Conservation (phyloP, 306 rosid genomes). For the Lathyrus tuberosus region DNA sequence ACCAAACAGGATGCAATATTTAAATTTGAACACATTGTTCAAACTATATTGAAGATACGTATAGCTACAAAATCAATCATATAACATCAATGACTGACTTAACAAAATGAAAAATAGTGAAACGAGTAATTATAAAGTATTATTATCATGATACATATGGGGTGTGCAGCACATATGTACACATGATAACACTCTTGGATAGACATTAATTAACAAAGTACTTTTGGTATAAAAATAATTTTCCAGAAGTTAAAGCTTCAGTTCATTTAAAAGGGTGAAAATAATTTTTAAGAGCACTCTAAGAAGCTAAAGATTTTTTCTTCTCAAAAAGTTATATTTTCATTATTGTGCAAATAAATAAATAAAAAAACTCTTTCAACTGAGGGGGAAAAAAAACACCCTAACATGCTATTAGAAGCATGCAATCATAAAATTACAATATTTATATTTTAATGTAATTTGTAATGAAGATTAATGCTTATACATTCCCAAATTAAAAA, state of each 20-base stretch:
- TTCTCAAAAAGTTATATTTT: constrained; percentile 27
- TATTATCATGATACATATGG: neutral
- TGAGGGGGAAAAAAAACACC: neutral
- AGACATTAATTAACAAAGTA: neutral
- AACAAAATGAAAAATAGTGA: neutral
- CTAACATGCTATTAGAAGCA: constrained; percentile 1
- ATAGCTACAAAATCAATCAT: neutral
- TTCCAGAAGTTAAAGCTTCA: constrained; percentile 8
- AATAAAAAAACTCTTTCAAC: neutral
- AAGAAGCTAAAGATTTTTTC: constrained; percentile 6
- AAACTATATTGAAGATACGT: neutral
- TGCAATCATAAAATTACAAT: constrained; percentile 19
- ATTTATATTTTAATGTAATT: neutral
- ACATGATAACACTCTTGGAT: neutral
- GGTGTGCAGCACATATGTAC: neutral
- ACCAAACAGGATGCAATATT: neutral
- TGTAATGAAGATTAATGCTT: constrained; percentile 23
- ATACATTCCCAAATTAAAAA: constrained; percentile 19
- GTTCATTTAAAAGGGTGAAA: constrained; percentile 6
- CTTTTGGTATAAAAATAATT: constrained; percentile 1
- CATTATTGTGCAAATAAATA: neutral
- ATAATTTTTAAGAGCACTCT: neutral
- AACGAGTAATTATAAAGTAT: neutral
- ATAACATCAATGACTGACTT: neutral
- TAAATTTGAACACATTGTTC: neutral